Conservation (phyloP, 805 yeast species). For the Yarrowia sp. region DNA sequence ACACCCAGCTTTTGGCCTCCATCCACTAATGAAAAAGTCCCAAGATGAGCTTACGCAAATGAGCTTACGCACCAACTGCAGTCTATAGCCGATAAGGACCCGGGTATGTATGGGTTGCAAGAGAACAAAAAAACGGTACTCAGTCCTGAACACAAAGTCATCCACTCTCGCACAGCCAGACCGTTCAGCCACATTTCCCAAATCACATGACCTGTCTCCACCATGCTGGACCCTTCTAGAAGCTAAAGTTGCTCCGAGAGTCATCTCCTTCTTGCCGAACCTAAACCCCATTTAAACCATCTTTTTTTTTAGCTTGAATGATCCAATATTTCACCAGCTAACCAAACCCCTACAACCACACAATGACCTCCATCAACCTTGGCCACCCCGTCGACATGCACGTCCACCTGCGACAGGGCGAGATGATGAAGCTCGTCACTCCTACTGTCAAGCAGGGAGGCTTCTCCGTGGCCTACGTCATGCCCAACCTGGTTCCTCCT, state of each 20-base stretch:
- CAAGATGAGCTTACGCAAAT: constrained; percentile 1
- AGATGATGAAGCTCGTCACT: constrained; percentile 85
- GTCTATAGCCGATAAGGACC: not conserved
- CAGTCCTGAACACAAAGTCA: too few species aligned
- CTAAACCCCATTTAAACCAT: not conserved
- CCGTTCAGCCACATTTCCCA: too few species aligned
- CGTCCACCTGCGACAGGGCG: constrained; percentile 92
- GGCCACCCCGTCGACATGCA: constrained; percentile 68
- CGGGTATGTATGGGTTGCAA: too few species aligned
- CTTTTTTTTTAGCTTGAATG: not conserved
- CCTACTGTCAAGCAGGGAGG: constrained; percentile 93
- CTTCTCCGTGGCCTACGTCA: constrained; percentile 81
- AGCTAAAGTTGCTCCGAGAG: not conserved
- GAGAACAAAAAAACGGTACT: too few species aligned
- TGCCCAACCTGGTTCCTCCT: constrained; percentile 97
- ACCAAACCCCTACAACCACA: not conserved
- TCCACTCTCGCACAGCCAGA: too few species aligned
- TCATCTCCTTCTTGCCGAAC: not conserved
- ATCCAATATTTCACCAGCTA: not conserved
- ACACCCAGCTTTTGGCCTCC: not conserved
- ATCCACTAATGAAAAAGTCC: not conserved
- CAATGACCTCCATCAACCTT: constrained; percentile 32
- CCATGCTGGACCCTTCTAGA: not conserved
- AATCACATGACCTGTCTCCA: too few species aligned
- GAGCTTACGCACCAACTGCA: constrained; percentile 5